Evolutionary conservation across 306 rosid genomes (phyloP), one percentile per base, ranked within the genome.

Genomic region (Senna siamea): DNA sequence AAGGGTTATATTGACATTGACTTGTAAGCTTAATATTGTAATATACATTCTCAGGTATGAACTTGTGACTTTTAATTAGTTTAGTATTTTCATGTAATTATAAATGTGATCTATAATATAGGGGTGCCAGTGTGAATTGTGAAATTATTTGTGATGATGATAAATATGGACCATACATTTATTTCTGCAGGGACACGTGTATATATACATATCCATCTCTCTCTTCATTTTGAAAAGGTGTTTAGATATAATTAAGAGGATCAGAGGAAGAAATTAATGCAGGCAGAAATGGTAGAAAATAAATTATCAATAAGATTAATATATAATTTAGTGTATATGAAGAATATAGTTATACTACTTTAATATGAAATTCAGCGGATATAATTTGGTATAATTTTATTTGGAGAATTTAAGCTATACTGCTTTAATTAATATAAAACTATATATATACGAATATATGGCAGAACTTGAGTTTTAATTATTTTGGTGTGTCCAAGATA

Each of bases 11-110:
- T 17, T 61, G 66, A 53, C 46, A 62, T 46, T 53, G 77, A 70
- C 74, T 15, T 43, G 63, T 75, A 37, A 37, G 68, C 52, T 70
- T 41, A 8, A 41, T 41, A 26, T 41, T 7, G 11, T 7, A 1
- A 7, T 41, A 41, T 41, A 41, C 6, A 41, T 22, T 48, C 60
- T 71, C 56, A 71, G 67, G 77, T 80, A 80, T 75, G 84, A 80
- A 80, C 68, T 38, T 28, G 35, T 75, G 84, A 80, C 84, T 74
- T 72, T 65, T 46, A 38, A 22, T 72, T 9, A 13, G 11, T 4
- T 5, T 2, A 5, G 5, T 32, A 5, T 5, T 5, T 32, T 2
- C 5, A 5, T 32, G 37, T 2, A 32, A 2, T 32, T 2, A 32
- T 32, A 5, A 32, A 2, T 2, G 5, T 32, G 5, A 32, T 32